A percentile compares a stretch with the other conserved stretches of the same genome.
Conservation (phyloP, 495 filamentous ascomycete genomes). For the Cladorrhinum samala region DNA sequence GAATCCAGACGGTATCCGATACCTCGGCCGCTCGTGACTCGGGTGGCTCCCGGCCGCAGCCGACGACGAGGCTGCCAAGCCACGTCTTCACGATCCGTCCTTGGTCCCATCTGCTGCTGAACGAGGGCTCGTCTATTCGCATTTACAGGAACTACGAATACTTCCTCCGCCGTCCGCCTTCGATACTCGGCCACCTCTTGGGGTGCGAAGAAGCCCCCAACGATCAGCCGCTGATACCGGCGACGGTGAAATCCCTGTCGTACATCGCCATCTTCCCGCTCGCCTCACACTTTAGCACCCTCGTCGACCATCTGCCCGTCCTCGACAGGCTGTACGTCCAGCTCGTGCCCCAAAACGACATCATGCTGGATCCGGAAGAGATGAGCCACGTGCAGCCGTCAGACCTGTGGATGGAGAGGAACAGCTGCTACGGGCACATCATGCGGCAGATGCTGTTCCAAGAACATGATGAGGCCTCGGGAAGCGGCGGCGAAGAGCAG, state of each 20-base stretch:
- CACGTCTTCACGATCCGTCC: conserved; percentile 32
- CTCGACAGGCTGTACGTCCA: conserved; percentile 40
- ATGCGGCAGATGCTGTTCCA: conserved; percentile 31
- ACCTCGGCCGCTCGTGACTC: no score
- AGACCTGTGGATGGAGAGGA: conserved; percentile 44
- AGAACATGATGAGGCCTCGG: background rate
- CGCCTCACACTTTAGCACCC: conserved; percentile 28
- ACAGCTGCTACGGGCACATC: conserved; percentile 35
- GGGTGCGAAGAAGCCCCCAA: conserved; percentile 29
- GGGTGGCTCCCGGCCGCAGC: no score
- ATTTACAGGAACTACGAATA: conserved; percentile 36
- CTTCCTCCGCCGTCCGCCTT: conserved; percentile 33
- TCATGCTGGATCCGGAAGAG: conserved; percentile 29
- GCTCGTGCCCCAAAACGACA: conserved; percentile 34
- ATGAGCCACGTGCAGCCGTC: conserved; percentile 32
- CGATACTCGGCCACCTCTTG: conserved; percentile 33
- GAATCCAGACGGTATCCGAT: no score
- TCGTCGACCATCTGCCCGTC: conserved; percentile 31
- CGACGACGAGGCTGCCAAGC: no score
- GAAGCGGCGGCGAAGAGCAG: no score
- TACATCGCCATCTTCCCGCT: conserved; percentile 46
- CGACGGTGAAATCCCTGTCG: conserved; percentile 34
- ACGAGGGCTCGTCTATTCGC: conserved; percentile 36
- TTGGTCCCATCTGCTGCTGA: conserved; percentile 37
- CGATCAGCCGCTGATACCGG: conserved; percentile 25